These are phyloP conservation scores for Leccinum variicolor DNA, from an alignment of 768 basidiomycete species.

Conservation along the genomic window DNA sequence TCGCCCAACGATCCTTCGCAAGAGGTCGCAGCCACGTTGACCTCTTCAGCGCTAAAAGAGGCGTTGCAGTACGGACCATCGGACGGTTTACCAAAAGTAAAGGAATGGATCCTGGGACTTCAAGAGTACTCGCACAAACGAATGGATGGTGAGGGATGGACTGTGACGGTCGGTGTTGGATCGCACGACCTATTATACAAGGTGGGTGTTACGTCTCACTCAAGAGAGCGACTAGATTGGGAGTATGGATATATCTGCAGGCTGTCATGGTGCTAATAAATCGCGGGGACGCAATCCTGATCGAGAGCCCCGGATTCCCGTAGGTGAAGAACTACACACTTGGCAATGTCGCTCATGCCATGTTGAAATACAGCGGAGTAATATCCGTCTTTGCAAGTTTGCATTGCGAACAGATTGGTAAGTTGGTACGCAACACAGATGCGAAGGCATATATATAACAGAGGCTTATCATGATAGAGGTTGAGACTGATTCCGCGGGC, in stretches of 20 bases:
- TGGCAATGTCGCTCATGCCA: neutral
- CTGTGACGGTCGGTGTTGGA: slow-evolving; percentile 65
- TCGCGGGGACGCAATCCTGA: slow-evolving; percentile 69
- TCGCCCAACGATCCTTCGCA: slow-evolving; percentile 21
- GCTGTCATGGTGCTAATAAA: slow-evolving; percentile 65
- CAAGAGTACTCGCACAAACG: slow-evolving; percentile 69
- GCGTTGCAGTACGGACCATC: slow-evolving; percentile 74
- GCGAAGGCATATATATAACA: neutral
- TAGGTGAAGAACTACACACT: slow-evolving; percentile 16
- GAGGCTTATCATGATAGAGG: slow-evolving; percentile 42
- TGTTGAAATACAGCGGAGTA: slow-evolving; percentile 46
- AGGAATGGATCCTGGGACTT: slow-evolving; percentile 61
- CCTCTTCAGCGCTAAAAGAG: slow-evolving; percentile 36
- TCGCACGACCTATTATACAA: slow-evolving; percentile 85
- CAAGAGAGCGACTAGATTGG: neutral
- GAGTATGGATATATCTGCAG: slow-evolving; percentile 31
- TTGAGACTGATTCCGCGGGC: slow-evolving; percentile 69
- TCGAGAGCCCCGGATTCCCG: slow-evolving; percentile 75
- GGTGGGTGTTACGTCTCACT: slow-evolving; percentile 28
- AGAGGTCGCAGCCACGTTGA: slow-evolving; percentile 47
- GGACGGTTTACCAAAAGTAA: slow-evolving; percentile 52
- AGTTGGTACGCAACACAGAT: neutral
- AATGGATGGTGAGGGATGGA: slow-evolving; percentile 59
- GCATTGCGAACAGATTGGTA: slow-evolving; percentile 53
- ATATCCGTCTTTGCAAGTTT: slow-evolving; percentile 55